phyloP scores from a whole-genome alignment of 2,329 filamentous ascomycete species.

The Curvularia lunata region DNA sequence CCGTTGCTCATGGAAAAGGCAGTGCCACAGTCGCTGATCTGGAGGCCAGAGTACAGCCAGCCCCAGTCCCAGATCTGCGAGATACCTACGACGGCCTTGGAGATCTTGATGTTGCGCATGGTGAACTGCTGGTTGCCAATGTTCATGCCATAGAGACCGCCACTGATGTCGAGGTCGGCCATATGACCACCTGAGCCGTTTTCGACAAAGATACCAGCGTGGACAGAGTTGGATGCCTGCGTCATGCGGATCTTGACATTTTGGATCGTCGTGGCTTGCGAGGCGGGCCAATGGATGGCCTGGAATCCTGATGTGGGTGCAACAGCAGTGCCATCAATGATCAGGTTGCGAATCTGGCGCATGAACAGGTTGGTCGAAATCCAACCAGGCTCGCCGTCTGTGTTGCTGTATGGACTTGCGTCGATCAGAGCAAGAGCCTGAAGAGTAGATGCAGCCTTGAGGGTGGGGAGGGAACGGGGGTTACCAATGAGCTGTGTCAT shows the following conservation, averaged over 20 bases:
- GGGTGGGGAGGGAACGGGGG: constrained; percentile 60
- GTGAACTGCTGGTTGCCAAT: constrained; percentile 63
- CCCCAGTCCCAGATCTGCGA: constrained; percentile 68
- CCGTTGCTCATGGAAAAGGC: constrained; percentile 59
- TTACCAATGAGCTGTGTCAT: constrained; percentile 69
- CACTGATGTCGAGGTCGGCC: constrained; percentile 54
- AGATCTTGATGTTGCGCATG: constrained; percentile 63
- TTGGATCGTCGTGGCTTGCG: constrained; percentile 56
- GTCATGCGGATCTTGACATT: constrained; percentile 55
- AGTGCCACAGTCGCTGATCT: constrained; percentile 60
- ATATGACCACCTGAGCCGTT: constrained; percentile 55
- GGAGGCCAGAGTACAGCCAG: constrained; percentile 61
- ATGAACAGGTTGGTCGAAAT: constrained; percentile 68
- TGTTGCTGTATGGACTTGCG: constrained; percentile 58
- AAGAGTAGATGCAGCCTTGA: constrained; percentile 63
- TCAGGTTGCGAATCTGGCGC: constrained; percentile 69
- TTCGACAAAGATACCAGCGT: constrained; percentile 57
- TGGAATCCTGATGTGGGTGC: constrained; percentile 54
- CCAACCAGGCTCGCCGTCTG: constrained; percentile 50
- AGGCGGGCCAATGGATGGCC: constrained; percentile 57
- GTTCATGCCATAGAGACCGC: constrained; percentile 52
- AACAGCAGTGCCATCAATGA: constrained; percentile 63
- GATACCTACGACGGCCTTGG: constrained; percentile 60
- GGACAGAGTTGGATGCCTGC: constrained; percentile 53
- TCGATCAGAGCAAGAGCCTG: constrained; percentile 64